Evolutionary conservation across 2,329 filamentous ascomycete species (phyloP).

Genomic region (Neobulgaria alba): DNA sequence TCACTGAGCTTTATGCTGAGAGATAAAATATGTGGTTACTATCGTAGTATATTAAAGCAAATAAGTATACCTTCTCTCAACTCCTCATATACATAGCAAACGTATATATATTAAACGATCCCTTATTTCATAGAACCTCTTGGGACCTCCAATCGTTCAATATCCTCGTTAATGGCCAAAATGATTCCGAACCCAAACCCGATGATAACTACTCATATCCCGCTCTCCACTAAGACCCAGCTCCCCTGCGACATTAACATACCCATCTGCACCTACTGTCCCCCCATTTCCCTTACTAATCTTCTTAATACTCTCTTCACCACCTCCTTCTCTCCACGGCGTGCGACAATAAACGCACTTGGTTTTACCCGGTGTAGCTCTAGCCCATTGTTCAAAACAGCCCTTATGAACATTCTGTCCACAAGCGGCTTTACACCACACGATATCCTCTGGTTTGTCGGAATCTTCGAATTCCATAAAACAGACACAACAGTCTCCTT

Average conservation of each 20-base stretch:
- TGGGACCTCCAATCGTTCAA: too few species aligned
- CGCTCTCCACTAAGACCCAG: conserved; percentile 46
- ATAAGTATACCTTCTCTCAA: too few species aligned
- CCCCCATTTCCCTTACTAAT: conserved; percentile 36
- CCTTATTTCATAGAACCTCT: too few species aligned
- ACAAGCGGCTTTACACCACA: conserved; percentile 52
- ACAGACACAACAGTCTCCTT: conserved; percentile 57
- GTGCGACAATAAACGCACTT: conserved; percentile 56
- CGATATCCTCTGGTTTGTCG: conserved; percentile 32
- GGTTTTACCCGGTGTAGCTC: conserved; percentile 29
- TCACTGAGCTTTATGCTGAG: too few species aligned
- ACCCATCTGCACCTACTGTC: conserved; percentile 41
- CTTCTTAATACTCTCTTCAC: conserved; percentile 34
- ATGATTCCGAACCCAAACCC: conserved; percentile 15
- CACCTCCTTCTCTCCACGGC: conserved; percentile 37
- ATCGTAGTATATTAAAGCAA: too few species aligned
- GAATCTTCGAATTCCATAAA: conserved; percentile 43
- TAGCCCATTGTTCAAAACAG: conserved; percentile 38
- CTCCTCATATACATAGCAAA: too few species aligned
- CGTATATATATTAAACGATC: too few species aligned
- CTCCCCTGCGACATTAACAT: conserved; percentile 52
- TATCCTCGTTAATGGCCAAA: too few species aligned
- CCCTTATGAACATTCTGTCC: conserved; percentile 47
- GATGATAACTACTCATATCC: conserved; percentile 34
- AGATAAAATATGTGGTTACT: too few species aligned